Base-by-base conservation (phyloP, 495 filamentous ascomycete species). In the Pyrenopolyporus hunteri region DNA sequence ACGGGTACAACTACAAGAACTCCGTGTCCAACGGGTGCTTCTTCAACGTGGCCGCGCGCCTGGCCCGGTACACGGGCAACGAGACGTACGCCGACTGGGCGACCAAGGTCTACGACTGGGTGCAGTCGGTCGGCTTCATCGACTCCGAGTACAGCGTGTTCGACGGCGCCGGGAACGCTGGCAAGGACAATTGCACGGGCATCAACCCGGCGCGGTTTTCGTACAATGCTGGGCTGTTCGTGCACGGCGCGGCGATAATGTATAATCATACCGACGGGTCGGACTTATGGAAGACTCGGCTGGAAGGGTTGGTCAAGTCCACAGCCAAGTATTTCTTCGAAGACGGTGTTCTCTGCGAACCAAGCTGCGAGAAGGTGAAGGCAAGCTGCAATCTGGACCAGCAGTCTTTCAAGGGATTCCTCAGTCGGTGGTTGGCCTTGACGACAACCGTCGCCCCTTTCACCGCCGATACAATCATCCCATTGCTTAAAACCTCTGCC, bases 1-100 rank as follows among this genome's bases (percentile, higher is more conserved):
- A 79, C 7, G 92, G 91, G 1, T 94, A 89, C 71, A 80, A 84
- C 52, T 90, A 86, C 73, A 91, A 91, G 70, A 92, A 92, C 69
- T 80, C 84, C 29, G 81, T 89, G 14, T 84, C 85, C 1, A 89
- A 89, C 54, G 88, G 83, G 0, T 83, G 83, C 37, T 85, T 90
- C 66, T 91, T 91, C 74, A 86, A 89, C 62, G 76, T 93, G 1
- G 85, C 83, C 1, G 82, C 89, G 7, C 83, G 90, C 19, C 75
- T 93, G 3, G 88, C 87, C 1, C 76, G 78, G 11, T 91, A 89
- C 68, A 92, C 89, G 2, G 80, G 79, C 4, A 90, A 92, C 68
- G 57, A 79, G 14, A 88, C 86, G 1, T 91, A 92, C 63, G 79
- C 80, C 1, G 76, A 86, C 2, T 91, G 89, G 89, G 89, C 89